Base-by-base conservation (phyloP, 768 basidiomycete genomes). In the Inosperma sp. region DNA sequence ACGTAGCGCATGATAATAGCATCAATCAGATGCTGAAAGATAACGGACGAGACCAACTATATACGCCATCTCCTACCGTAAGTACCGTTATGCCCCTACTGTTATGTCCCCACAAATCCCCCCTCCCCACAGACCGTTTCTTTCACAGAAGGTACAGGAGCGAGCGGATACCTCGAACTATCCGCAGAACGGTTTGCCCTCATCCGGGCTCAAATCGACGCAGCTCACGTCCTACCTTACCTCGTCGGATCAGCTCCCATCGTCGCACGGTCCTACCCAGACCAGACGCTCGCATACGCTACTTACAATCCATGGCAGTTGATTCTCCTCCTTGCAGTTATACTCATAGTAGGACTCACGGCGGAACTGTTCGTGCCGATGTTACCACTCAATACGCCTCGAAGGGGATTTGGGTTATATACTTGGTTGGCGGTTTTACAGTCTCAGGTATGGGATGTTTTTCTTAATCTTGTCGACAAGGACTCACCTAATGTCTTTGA, bases 61-160 rank as follows among this genome's bases (percentile, higher is more conserved):
- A 75, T 53, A 69, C 71, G 7, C 72, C 74, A n/a, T 70, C 69
- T 4, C 72, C 72, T 13, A 68, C 68, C 34, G 73, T 74, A 48
- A 39, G 64, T 46, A 37, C 17, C 14, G n/a, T 13, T 43, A 14
- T 4, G 19, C 14, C n/a, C n/a, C n/a, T 17, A 12, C 16, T 19
- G 14, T 7, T 9, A n/a, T n/a, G n/a, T n/a, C 25, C n/a, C 25
- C 21, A 13, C 27, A 17, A 27, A 23, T 22, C 13, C 25, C 41
- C 10, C 13, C 19, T 7, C 22, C 6, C 30, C 31, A 14, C 39
- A 73, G 72, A 56, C 69, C 14, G 56, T 75, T 23, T 69, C 71
- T 2, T 74, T 64, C 46, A 69, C 72, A 13, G 62, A 58, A 17
- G 69, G 72, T 12, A 34, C 65, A 26, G 73, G 72, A 2, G 64